Evolutionary conservation across 148 eudicot genomes (phyloP), one percentile per base, ranked within the genome.

Genomic region (Chenopodium quinoa): DNA sequence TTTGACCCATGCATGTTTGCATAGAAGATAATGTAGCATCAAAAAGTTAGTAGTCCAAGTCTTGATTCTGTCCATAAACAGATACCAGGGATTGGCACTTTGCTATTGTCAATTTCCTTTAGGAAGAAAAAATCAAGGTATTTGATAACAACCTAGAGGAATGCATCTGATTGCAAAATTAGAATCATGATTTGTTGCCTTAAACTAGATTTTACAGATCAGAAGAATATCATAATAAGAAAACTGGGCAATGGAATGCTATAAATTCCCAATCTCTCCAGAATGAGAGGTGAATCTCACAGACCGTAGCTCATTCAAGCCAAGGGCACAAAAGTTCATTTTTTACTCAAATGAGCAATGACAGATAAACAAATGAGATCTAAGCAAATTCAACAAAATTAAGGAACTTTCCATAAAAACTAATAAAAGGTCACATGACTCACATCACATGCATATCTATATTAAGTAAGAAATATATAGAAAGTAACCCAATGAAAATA

Each of bases 401-500:
- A 78, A 50, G 31, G 2, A 83, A 64, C 37, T 46, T 82, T 29
- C 56, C 81, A 73, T 62, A 71, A 40, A 40, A 40, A 40, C 7
- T 40, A 40, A 40, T 40, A 6, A 47, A 17, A 48, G 58, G 11
- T n/a, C 40, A 72, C 56, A 72, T 32, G 47, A 71, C 66, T n/a
- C 40, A 72, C 56, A 80, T 32, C 60, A 71, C 66, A 83, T 72
- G 48, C 78, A 78, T 40, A 72, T 46, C 29, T 22, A 31, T 48
- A 64, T 54, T 3, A 78, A 72, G 14, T 12, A 16, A 12, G 17
- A 54, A 29, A 71, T 6, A 60, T 10, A 73, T n/a, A 60, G 69
- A 75, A 65, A 67, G 81, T 27, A 83, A 79, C 71, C 87, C 86
- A 80, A 37, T 58, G 40, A 60, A 71, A 83, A 64, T 34, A 67